phyloP scores from a whole-genome alignment of 176 grass and related monocot species.

The Bothriochloa decipiens region DNA sequence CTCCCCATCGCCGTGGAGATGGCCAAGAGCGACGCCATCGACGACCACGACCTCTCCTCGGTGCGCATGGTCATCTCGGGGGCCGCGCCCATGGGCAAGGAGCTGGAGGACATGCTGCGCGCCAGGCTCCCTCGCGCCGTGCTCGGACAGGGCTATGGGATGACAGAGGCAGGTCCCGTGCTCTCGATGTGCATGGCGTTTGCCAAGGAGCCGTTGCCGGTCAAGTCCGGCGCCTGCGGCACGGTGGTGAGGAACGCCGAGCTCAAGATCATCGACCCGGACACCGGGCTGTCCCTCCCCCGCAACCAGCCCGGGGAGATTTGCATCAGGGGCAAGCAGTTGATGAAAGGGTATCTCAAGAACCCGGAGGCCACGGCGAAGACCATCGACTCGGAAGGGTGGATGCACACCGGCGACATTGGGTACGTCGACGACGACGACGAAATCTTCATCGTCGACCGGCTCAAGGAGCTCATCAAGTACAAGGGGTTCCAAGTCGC shows the following conservation, averaged over 20 bases:
- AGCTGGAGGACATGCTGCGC: slow-evolving; percentile 67
- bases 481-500: slow-evolving; percentile 93
- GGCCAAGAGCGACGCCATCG: slow-evolving; percentile 56
- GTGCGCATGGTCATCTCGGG: slow-evolving; percentile 75
- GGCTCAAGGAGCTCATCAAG: slow-evolving; percentile 97
- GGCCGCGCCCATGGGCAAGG: slow-evolving; percentile 87
- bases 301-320: slow-evolving; percentile 82
- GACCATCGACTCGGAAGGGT: slow-evolving; percentile 78
- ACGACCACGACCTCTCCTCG: slow-evolving; percentile 68
- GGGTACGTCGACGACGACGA: slow-evolving; percentile 83
- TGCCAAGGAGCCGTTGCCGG: slow-evolving; percentile 65
- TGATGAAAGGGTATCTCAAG: slow-evolving; percentile 97
- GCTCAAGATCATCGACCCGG: slow-evolving; percentile 79
- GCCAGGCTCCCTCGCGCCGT: slow-evolving; percentile 63
- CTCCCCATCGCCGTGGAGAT: slow-evolving; percentile 85
- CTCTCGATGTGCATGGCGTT: slow-evolving; percentile 95
- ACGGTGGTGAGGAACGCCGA: slow-evolving; percentile 89
- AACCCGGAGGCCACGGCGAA: slow-evolving; percentile 69
- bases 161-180: slow-evolving; percentile 88
- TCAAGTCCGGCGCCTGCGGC: slow-evolving; percentile 86
- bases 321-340: slow-evolving; percentile 83
- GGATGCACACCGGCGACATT: slow-evolving; percentile 93
- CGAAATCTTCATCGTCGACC: slow-evolving; percentile 92
- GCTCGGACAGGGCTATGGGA: slow-evolving; percentile 77
- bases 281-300: slow-evolving; percentile 45